These are phyloP conservation scores for Saxophila tyrrhenica DNA, from an alignment of 495 filamentous ascomycete genomes.

Conservation along the genomic window DNA sequence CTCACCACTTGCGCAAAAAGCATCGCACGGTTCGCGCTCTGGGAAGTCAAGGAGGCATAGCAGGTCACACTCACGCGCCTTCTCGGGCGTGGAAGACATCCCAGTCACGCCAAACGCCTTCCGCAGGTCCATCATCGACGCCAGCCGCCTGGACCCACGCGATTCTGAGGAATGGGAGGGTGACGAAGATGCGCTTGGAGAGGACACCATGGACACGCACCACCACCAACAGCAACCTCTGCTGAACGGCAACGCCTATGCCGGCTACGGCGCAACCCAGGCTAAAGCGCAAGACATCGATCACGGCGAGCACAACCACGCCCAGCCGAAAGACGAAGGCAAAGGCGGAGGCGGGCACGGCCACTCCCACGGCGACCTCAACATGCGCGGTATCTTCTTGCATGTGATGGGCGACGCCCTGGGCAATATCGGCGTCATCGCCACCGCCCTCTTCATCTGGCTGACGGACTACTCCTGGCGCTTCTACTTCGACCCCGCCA, in stretches of 20 bases:
- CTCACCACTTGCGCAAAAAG: neutral
- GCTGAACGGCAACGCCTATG: constrained; percentile 7
- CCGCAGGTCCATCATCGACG: constrained; percentile 79
- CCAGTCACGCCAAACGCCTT: constrained; percentile 82
- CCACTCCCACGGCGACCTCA: constrained; percentile 77
- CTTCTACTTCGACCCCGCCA: constrained; percentile 77
- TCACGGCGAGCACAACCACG: constrained; percentile 68
- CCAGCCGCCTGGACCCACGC: constrained; percentile 46
- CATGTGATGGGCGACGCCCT: constrained; percentile 95
- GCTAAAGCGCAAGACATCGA: constrained; percentile 21
- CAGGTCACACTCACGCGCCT: constrained; percentile 28
- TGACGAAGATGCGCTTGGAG: constrained; percentile 32
- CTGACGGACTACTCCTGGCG: constrained; percentile 57
- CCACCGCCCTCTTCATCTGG: constrained; percentile 88
- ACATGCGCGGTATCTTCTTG: constrained; percentile 95
- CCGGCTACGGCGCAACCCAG: constrained; percentile 15
- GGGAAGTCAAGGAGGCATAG: constrained; percentile 20
- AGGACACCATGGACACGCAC: constrained; percentile 32
- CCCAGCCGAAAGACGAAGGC: constrained; percentile 53
- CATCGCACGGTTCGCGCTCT: neutral
- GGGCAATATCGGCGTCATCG: constrained; percentile 93
- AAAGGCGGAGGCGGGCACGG: constrained; percentile 46
- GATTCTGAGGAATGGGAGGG: constrained; percentile 46
- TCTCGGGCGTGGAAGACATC: constrained; percentile 44
- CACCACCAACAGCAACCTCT: constrained; percentile 21